Base-by-base conservation (phyloP, 1,139 yeast species). In the Pichia sp. region DNA sequence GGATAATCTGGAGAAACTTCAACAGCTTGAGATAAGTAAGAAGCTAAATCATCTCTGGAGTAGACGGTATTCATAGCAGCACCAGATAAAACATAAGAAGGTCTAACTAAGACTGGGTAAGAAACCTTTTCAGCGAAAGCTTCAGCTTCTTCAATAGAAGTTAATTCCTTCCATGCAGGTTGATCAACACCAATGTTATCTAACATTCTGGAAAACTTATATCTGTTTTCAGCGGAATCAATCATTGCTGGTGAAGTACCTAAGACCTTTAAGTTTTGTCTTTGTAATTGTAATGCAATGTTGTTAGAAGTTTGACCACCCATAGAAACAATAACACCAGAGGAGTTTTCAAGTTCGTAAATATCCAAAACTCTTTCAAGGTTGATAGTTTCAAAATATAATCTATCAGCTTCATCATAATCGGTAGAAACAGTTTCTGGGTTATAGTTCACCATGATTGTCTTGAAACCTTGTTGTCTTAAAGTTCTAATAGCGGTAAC, bases 201-300 rank as follows among this genome's bases (percentile, higher is more conserved):
- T 70, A 91, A 76, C 93, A 91, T 89, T 69, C 96, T 85, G 39
- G 96, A 87, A 72, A 91, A 91, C 70, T 91, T 93, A 76, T 88
- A 89, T 70, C 98, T 79, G 68, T 91, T 89, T 71, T 91, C 98
- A 51, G 98, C 98, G 51, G 94, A 82, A 63, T 91, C 98, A 64
- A 91, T 91, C 95, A 87, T 88, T 65, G 87, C 96, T 47, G 98
- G 98, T 31, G 95, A 83, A 39, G 98, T 91, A 66, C 98, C 98
- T 56, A 91, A 72, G 52, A 91, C 85, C 71, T 89, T 91, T 55
- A 88, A 96, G 61, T 87, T 87, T 69, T 89, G 95, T 67, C 96
- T 83, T 68, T 89, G 91, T 59, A 91, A 74, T 49, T 89, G 80
- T 63, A 91, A 74, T 26, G 98, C 98, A 70, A 91, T 91, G 65